These are phyloP conservation scores for Kwoniella heveanensis DNA, from an alignment of 768 basidiomycete species.

Conservation along the genomic window DNA sequence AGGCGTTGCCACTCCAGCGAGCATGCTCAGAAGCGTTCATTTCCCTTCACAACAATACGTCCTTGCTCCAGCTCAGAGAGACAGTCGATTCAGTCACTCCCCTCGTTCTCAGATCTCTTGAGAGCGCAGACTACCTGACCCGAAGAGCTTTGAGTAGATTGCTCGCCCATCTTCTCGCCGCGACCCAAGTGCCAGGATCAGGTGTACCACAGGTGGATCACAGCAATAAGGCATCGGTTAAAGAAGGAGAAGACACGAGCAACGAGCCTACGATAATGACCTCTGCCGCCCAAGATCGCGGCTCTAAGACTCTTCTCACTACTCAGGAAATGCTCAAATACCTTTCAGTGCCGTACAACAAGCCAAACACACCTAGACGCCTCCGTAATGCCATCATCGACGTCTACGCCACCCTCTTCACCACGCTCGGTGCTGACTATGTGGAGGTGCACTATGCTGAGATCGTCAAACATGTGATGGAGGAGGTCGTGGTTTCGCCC, in stretches of 20 bases:
- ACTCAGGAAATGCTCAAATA: constrained; percentile 79
- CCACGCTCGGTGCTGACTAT: constrained; percentile 71
- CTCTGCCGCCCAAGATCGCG: constrained; percentile 60
- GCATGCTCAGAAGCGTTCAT: constrained; percentile 71
- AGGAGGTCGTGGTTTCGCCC: constrained; percentile 70
- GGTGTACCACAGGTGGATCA: constrained; percentile 59
- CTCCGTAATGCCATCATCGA: constrained; percentile 84
- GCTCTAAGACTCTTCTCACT: constrained; percentile 69
- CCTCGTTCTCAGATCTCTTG: constrained; percentile 71
- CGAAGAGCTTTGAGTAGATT: constrained; percentile 77
- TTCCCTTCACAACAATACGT: constrained; percentile 64
- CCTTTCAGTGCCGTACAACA: constrained; percentile 80
- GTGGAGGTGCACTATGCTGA: constrained; percentile 80
- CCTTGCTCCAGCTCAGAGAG: constrained; percentile 62
- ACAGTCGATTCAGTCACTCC: constrained; percentile 78
- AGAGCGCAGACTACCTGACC: constrained; percentile 79
- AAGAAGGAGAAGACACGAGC: constrained; percentile 60
- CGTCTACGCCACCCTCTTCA: constrained; percentile 77
- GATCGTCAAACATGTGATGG: constrained; percentile 75
- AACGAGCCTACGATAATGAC: constrained; percentile 63
- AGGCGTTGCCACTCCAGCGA: constrained; percentile 80
- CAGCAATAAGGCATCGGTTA: constrained; percentile 61
- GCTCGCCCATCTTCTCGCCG: constrained; percentile 78
- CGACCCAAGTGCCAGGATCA: constrained; percentile 72
- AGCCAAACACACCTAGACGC: constrained; percentile 67